Conservation (phyloP, 2,329 filamentous ascomycete species). For the Sclerotinia trifoliorum region DNA sequence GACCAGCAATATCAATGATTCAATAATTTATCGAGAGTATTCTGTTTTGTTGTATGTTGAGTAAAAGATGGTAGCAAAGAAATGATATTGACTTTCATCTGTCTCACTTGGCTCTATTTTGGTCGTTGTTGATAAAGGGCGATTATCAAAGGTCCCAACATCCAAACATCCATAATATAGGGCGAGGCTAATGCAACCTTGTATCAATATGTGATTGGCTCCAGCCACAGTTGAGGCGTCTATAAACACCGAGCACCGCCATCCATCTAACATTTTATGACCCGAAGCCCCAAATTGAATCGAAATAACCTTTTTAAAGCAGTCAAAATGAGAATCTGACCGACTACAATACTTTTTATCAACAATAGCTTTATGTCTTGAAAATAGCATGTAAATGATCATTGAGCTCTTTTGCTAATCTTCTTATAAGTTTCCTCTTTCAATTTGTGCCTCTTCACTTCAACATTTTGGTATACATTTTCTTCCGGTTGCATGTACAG, state of each 20-base stretch:
- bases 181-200: conserved; percentile 2
- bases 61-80: neutral
- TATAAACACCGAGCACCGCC: neutral
- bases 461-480: neutral
- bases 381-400: conserved; percentile 13
- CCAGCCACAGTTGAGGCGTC: conserved; percentile 18
- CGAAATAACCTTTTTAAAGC: conserved; percentile 17
- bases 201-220: conserved; percentile 16
- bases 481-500: conserved; percentile 8
- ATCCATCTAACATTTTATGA: conserved; percentile 12
- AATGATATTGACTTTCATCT: neutral
- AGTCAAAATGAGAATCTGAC: conserved; percentile 24
- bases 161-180: neutral
- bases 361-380: conserved; percentile 15
- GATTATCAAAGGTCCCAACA: conserved; percentile 8
- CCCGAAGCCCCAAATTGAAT: conserved; percentile 9
- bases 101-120: neutral
- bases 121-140: conserved; percentile 13
- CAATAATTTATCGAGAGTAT: neutral
- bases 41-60: neutral
- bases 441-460: conserved; percentile 1
- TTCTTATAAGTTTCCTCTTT: neutral
- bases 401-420: conserved; percentile 5
- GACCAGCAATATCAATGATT: neutral
- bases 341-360: conserved; percentile 16